Base-by-base conservation (phyloP, 2,329 filamentous ascomycete genomes). In the Pseudogymnoascus sp. region DNA sequence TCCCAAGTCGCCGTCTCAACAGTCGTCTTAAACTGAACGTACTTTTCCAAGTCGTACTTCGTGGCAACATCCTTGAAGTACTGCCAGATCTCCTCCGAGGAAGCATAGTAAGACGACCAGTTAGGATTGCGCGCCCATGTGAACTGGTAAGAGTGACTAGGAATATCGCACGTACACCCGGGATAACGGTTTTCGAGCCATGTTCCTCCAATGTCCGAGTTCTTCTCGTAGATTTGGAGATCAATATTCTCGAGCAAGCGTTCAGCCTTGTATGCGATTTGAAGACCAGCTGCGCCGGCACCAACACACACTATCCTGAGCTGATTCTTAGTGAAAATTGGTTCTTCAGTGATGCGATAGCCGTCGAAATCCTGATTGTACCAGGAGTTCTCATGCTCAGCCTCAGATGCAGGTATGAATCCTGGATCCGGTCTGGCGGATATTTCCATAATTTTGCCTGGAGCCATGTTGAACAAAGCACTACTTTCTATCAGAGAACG, bases 121-220 rank as follows among this genome's bases (percentile, higher is more conserved):
- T 79, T 74, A 1, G 78, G 71, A 53, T 83, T 84, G 60, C 82
- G 80, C 50, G 81, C 82, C 64, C 84, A 85, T 12, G 78, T 82
- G 68, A 77, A 84, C 47, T 76, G 80, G 71, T 85, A 85, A 2
- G 81, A 83, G 71, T 85, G 63, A 15, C 63, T 47, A 30, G 81
- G 80, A 20, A 83, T 75, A 41, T 75, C 72, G 57, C 81, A 83
- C 63, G 77, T 80, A 67, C 78, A 82, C 2, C 77, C 81, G 2
- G 78, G 80, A 64, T 81, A 84, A 61, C 62, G 60, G 68, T 82
- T 82, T 64, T 83, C 80, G 38, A 69, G 69, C 79, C 78, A 82
- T 5, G 79, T 82, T 2, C 80, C 80, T 4, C 80, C 80, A 9
- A 83, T 70, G 1, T 76, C 77, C 14, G 77, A 76, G 47, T 78